A percentile compares a stretch with the other conserved stretches of the same genome.
Conservation (phyloP, 805 yeast species). For the Wickerhamiella allomyrinae region DNA sequence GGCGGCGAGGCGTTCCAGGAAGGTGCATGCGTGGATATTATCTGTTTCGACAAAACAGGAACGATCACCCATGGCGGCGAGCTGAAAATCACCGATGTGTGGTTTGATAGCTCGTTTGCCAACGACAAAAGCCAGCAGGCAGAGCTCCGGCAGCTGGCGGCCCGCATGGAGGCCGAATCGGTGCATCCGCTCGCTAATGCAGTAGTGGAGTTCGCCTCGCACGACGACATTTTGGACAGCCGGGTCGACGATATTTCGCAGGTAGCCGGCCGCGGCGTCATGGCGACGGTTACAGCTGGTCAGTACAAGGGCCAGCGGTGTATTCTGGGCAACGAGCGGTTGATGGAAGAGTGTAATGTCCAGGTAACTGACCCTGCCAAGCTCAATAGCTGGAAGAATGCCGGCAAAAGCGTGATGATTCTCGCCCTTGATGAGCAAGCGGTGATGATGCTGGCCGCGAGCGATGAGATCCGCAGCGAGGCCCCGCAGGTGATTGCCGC, state of each 20-base stretch:
- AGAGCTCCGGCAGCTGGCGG: slow-evolving; percentile 30
- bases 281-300: slow-evolving; percentile 11
- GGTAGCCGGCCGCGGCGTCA: slow-evolving; percentile 16
- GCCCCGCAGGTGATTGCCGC: slow-evolving; percentile 36
- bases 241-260: slow-evolving; percentile 11
- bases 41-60: slow-evolving; percentile 71
- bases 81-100: slow-evolving; percentile 38
- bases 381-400: slow-evolving; percentile 41
- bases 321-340: slow-evolving; percentile 45
- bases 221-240: slow-evolving; percentile 2
- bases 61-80: slow-evolving; percentile 55
- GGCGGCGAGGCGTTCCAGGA: slow-evolving; percentile 78
- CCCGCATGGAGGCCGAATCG: slow-evolving; percentile 40
- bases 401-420: slow-evolving; percentile 49
- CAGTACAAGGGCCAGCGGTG: slow-evolving; percentile 10
- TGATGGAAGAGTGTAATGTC: slow-evolving; percentile 34
- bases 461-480: slow-evolving; percentile 43
- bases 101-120: slow-evolving; percentile 6
- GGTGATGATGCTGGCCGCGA: slow-evolving; percentile 35
- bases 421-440: slow-evolving; percentile 31
- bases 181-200: slow-evolving; percentile 58
- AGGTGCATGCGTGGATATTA: slow-evolving; percentile 45
- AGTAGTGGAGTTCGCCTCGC: slow-evolving; percentile 30
- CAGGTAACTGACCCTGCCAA: slow-evolving; percentile 12
- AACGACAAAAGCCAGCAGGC: slow-evolving; percentile 12